Evolutionary conservation across 176 grass and related monocot species (phyloP), one percentile per base, ranked within the genome.

Genomic region (Sorghum bicolor): DNA sequence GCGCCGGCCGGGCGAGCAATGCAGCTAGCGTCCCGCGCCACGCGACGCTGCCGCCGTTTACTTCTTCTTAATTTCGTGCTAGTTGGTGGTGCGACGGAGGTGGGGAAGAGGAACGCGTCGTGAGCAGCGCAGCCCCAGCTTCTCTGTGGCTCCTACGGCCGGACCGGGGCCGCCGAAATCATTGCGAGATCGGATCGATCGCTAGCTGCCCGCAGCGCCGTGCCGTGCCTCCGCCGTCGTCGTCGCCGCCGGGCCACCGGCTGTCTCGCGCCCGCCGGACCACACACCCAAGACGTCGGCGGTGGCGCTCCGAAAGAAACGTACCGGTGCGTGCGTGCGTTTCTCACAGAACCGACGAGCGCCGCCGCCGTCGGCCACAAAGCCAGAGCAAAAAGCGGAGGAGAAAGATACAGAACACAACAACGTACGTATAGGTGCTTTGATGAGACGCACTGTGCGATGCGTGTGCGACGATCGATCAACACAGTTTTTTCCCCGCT

Each of bases 111-210:
- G 40, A 3, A 45, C 71, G 71, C 71, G 71, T 52, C 28, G 60
- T 5, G 52, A 7, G 52, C 52, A 3, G 55, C n/a, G 55, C n/a
- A 25, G 74, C 38, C 76, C 77, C 33, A 2, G 39, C 1, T 17
- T 8, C 7, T 8, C 7, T 8, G 63, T 5, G 41, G 39, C 55
- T 64, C 12, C 17, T 15, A 30, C 53, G 11, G n/a, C n/a, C n/a
- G n/a, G 20, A 22, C 43, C 43, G 43, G 37, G 20, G 29, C 31
- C 9, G 29, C 31, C 9, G 36, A 76, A 76, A 75, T 67, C 82
- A 53, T 84, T 22, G 72, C 72, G 43, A 29, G 71, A 84, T 75
- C 71, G n/a, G 61, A 76, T 67, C 61, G 31, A 70, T 13, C 16
- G 48, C 64, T 57, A 7, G 4, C 11, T 45, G 43, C 43, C 44